Percentiles rank a stretch among this genome's conserved stretches.
Conservation (phyloP, 768 basidiomycete genomes). For the Podaxis pistillaris region DNA sequence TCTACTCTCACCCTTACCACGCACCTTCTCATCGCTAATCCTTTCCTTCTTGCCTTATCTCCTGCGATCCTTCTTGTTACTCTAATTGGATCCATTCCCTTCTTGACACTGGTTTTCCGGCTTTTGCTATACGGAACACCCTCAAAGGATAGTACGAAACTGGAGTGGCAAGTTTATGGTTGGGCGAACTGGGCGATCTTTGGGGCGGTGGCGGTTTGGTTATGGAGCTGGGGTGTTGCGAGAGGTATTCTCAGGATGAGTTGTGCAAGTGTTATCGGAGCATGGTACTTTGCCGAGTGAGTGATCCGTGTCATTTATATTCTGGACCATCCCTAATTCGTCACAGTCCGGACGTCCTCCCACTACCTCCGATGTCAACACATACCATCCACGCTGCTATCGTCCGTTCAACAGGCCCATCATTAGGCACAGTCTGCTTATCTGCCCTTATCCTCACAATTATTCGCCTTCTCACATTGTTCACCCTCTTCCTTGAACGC, state of each 20-base stretch:
- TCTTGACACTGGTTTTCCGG: slow-evolving; percentile 75
- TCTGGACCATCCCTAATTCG: neutral
- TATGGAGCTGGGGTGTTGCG: slow-evolving; percentile 79
- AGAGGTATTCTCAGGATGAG: slow-evolving; percentile 76
- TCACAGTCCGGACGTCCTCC: slow-evolving; percentile 31
- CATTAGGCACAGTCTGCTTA: slow-evolving; percentile 76
- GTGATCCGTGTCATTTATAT: slow-evolving; percentile 20
- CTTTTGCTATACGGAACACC: slow-evolving; percentile 62
- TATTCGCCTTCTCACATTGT: slow-evolving; percentile 56
- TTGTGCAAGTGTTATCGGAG: slow-evolving; percentile 80
- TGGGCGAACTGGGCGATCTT: slow-evolving; percentile 44
- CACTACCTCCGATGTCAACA: slow-evolving; percentile 56
- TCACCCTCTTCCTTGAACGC: slow-evolving; percentile 49
- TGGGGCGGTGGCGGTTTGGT: slow-evolving; percentile 59
- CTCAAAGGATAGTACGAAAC: slow-evolving; percentile 21
- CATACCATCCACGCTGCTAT: slow-evolving; percentile 77
- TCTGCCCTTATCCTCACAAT: slow-evolving; percentile 74
- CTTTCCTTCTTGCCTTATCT: slow-evolving; percentile 73
- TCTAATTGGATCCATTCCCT: slow-evolving; percentile 74
- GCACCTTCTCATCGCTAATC: slow-evolving; percentile 65
- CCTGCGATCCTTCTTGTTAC: slow-evolving; percentile 67
- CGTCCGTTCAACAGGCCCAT: slow-evolving; percentile 76
- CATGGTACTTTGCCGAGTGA: slow-evolving; percentile 81
- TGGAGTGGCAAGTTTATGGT: slow-evolving; percentile 40
- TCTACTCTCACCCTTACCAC: slow-evolving; percentile 60